Evolutionary conservation across 179 eudicot species (phyloP).

Genomic region (Beta macrorhiza): DNA sequence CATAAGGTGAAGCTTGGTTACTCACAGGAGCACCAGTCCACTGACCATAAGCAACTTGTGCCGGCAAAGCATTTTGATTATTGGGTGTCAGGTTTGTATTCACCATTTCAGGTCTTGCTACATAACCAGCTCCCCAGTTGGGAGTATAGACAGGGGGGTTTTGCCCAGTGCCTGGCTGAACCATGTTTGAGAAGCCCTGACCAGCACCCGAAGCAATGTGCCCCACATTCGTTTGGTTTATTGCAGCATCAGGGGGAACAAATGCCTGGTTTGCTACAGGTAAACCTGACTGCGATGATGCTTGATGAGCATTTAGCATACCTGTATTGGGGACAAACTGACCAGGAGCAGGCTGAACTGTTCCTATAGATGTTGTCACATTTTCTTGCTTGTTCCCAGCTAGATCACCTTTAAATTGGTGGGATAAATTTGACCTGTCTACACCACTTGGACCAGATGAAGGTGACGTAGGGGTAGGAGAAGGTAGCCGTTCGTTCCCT

Average conservation of each 20-base stretch:
- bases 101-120: slow-evolving; percentile 32
- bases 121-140: slow-evolving; percentile 39
- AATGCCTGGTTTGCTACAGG: slow-evolving; percentile 31
- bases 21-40: slow-evolving; percentile 46
- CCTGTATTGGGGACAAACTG: slow-evolving; percentile 27
- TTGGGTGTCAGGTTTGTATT: slow-evolving; percentile 20
- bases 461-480: slow-evolving; percentile 48
- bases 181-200: slow-evolving; percentile 32
- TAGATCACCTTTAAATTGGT: slow-evolving; percentile 20
- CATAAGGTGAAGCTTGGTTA: slow-evolving; percentile 35
- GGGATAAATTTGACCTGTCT: slow-evolving; percentile 27
- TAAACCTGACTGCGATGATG: slow-evolving; percentile 34
- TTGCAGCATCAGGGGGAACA: slow-evolving; percentile 18
- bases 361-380: slow-evolving; percentile 23
- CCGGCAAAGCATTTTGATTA: slow-evolving; percentile 32
- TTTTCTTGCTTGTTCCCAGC: slow-evolving; percentile 30
- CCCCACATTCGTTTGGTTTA: slow-evolving; percentile 20
- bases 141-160: slow-evolving; percentile 42
- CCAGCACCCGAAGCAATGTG: slow-evolving; percentile 18
- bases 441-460: slow-evolving; percentile 27
- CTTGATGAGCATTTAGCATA: slow-evolving; percentile 31
- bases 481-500: slow-evolving; percentile 41
- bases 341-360: slow-evolving; percentile 29
- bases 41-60: slow-evolving; percentile 47
- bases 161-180: slow-evolving; percentile 36